These are phyloP conservation scores for Acanthamoeba divionensis DNA, from an alignment of 208 protist genomes.

Conservation along the genomic window DNA sequence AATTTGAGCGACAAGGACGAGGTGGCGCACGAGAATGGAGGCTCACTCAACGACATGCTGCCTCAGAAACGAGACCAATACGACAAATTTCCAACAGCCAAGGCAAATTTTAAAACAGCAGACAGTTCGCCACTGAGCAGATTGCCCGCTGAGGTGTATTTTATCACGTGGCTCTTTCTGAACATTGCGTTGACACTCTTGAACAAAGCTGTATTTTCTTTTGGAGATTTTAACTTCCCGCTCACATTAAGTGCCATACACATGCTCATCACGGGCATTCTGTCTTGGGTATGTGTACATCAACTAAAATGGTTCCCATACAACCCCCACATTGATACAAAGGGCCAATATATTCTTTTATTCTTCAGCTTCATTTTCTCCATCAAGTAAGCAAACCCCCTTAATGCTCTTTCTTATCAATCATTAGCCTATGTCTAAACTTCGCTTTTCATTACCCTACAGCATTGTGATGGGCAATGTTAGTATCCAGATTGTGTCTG, in stretches of 20 bases:
- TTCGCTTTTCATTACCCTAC: slow-evolving; percentile 29
- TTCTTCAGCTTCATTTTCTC: neutral
- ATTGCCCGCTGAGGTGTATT: neutral
- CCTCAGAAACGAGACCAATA: too few relatives aligned
- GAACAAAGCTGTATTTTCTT: slow-evolving; percentile 61
- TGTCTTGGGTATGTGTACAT: neutral
- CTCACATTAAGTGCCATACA: slow-evolving; percentile 53
- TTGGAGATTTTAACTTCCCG: slow-evolving; percentile 53
- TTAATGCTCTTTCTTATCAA: neutral
- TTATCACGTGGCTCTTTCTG: slow-evolving; percentile 51
- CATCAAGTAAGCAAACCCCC: neutral
- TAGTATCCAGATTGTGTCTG: slow-evolving; percentile 52
- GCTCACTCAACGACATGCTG: too few relatives aligned
- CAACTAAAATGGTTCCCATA: neutral
- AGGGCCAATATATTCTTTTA: neutral
- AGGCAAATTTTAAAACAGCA: too few relatives aligned
- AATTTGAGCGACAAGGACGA: too few relatives aligned
- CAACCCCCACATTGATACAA: neutral
- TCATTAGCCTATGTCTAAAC: neutral
- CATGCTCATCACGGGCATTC: slow-evolving; percentile 47
- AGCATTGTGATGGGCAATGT: slow-evolving; percentile 63
- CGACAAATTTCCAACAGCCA: too few relatives aligned
- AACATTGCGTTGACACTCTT: slow-evolving; percentile 53
- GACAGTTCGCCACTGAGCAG: too few relatives aligned
- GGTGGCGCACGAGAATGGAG: too few relatives aligned